Evolutionary conservation across 129 eudicot species (phyloP), one percentile per base, ranked within the genome.

Genomic region (Logfia minima): DNA sequence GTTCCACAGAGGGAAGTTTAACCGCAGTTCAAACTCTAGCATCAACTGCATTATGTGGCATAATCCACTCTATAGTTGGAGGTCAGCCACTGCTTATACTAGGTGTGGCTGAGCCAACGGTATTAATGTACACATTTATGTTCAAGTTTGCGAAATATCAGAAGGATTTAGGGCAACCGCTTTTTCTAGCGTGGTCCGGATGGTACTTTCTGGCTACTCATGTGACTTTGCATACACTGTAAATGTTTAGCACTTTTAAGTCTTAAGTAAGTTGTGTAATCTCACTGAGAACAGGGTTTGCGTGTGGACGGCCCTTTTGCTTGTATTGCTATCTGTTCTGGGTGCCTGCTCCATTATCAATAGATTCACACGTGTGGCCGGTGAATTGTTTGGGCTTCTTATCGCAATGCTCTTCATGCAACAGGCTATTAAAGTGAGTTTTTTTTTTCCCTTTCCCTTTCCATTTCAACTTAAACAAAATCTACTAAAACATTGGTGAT

Each of bases 381-480:
- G 98, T 74, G 98, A 93, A 85, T 77, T 93, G 70, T 93, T 93
- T 72, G 98, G 98, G 71, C 96, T 93, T 81, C 84, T 93, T 8
- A 93, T 93, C 60, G 98, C 98, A 70, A 91, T 91, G 98, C 96
- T 93, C 80, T 93, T 93, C 79, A 89, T 93, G 98, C 98, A 93
- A 85, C 93, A 93, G 82, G 98, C 98, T 37, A 89, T 93, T 70
- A 87, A 88, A 79, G 98, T 91, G 83, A 89, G 97, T 65, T 67
- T 13, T 13, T 45, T 45, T 43, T 43, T 43, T 43, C n/a, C n/a
- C n/a, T n/a, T 11, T 24, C 26, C 26, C 26, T 39, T 79, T 65
- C 2, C 78, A 37, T 55, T 71, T 55, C 72, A 64, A 43, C 4
- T 24, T 7, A 17, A 35, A 64, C 18, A 21, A 48, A 45, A 18